Percentiles rank a stretch among this genome's conserved stretches.
phyloP scores from a whole-genome alignment of 352 stramenopile species.

The Phytophthora pistaciae region DNA sequence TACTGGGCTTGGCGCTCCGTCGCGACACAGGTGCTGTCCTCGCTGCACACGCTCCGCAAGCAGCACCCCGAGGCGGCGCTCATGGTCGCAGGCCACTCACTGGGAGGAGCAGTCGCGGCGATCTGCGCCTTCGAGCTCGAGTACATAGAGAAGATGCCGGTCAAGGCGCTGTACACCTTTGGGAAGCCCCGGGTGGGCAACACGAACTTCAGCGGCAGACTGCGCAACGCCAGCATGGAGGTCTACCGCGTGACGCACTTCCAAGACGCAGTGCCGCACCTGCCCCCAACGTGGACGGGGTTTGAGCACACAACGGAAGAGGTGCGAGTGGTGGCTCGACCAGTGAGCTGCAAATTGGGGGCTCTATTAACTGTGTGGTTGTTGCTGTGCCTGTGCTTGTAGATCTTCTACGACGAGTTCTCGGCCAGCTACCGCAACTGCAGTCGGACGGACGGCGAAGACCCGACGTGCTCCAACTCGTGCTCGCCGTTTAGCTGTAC shows the following conservation, averaged over 20 bases:
- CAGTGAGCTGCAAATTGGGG: too few relatives aligned
- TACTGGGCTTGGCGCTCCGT: slow-evolving; percentile 85
- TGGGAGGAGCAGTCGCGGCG: slow-evolving; percentile 74
- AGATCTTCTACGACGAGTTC: slow-evolving; percentile 89
- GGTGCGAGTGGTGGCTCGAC: slow-evolving; percentile 32
- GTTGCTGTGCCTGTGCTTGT: slow-evolving; percentile 3
- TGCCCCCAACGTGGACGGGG: slow-evolving; percentile 80
- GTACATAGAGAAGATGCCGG: slow-evolving; percentile 64
- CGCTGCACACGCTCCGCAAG: slow-evolving; percentile 40
- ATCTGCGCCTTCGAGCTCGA: slow-evolving; percentile 83
- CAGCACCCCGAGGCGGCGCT: slow-evolving; percentile 56
- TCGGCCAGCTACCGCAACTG: slow-evolving; percentile 69
- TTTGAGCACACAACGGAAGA: slow-evolving; percentile 82
- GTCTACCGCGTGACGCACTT: slow-evolving; percentile 84
- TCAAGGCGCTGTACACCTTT: slow-evolving; percentile 75
- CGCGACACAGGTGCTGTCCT: slow-evolving; percentile 50
- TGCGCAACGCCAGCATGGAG: slow-evolving; percentile 65
- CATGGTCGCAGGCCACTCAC: slow-evolving; percentile 78
- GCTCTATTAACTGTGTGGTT: too few relatives aligned
- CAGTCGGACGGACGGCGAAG: slow-evolving; percentile 67
- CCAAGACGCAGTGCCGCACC: slow-evolving; percentile 78
- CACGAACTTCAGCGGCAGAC: slow-evolving; percentile 58
- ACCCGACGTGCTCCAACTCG: slow-evolving; percentile 69
- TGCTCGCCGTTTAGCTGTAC: slow-evolving; percentile 82
- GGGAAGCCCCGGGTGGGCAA: slow-evolving; percentile 84